Evolutionary conservation across 768 basidiomycete genomes (phyloP).

Genomic region (Naematelia aurantialba): DNA sequence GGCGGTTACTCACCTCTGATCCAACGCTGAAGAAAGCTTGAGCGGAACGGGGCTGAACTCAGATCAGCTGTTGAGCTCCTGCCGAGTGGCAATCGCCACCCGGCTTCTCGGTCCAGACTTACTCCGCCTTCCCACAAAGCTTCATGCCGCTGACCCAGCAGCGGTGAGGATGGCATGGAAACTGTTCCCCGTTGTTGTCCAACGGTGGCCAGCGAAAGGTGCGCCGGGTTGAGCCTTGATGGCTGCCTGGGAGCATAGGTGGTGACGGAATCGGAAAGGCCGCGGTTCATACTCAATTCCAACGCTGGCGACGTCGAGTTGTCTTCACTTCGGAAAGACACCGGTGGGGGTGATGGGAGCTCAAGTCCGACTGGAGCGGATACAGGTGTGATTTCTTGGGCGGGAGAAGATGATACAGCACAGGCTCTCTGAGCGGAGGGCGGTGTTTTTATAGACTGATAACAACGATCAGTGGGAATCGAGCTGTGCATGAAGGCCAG

Average conservation of each 20-base stretch:
- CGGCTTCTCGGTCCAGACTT: neutral
- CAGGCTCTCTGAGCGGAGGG: too few species aligned
- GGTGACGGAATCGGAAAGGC: conserved; percentile 6
- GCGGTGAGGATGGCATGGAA: conserved; percentile 32
- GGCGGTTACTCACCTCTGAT: conserved; percentile 2
- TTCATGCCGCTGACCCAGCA: conserved; percentile 1
- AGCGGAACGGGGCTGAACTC: conserved; percentile 20
- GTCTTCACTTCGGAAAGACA: neutral
- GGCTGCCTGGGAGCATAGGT: conserved; percentile 8
- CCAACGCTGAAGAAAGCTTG: conserved; percentile 11
- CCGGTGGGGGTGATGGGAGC: neutral
- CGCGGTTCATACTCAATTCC: neutral
- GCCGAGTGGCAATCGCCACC: neutral
- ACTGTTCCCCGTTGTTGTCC: conserved; percentile 26
- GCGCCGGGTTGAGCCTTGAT: conserved; percentile 3
- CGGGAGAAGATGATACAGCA: too few species aligned
- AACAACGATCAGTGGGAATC: neutral
- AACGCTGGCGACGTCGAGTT: neutral
- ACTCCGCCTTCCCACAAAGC: conserved; percentile 2
- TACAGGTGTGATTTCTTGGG: neutral
- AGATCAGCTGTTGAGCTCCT: too few species aligned
- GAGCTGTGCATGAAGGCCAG: neutral
- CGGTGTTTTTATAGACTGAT: neutral
- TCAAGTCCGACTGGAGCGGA: neutral
- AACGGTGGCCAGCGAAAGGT: neutral